Conservation (phyloP, 2,329 filamentous ascomycete species). For the Colletotrichum salicis region DNA sequence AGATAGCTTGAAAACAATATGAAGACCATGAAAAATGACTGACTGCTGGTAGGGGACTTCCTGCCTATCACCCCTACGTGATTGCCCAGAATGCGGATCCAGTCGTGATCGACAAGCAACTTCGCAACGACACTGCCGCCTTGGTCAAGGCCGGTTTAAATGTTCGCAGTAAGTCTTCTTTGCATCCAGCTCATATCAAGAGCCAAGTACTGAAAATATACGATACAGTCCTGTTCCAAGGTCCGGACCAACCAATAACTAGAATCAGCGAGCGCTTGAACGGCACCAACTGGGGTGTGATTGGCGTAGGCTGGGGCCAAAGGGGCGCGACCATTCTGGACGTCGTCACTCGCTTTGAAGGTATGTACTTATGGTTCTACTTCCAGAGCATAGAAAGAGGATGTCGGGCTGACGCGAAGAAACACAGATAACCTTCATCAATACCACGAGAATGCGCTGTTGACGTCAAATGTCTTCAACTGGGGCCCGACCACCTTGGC, state of each 20-base stretch:
- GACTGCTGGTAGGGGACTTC: neutral
- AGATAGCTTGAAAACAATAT: neutral
- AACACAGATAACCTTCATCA: neutral
- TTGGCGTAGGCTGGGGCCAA: neutral
- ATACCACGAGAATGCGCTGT: neutral
- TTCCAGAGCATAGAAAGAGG: too few species aligned
- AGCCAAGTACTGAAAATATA: neutral
- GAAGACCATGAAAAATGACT: too few species aligned
- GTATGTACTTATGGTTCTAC: neutral
- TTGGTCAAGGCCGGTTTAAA: neutral
- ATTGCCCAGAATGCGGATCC: neutral
- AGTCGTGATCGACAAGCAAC: neutral
- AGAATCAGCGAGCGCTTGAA: neutral
- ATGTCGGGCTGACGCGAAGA: too few species aligned
- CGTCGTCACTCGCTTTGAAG: neutral
- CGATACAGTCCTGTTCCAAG: neutral
- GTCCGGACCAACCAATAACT: neutral
- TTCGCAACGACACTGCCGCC: neutral
- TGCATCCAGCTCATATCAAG: neutral
- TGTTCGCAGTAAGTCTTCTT: neutral
- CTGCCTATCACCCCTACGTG: neutral
- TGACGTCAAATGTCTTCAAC: neutral
- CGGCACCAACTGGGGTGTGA: neutral
- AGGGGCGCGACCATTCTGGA: neutral
- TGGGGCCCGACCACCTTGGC: neutral